Evolutionary conservation across 2,329 filamentous ascomycete species (phyloP), one percentile per base, ranked within the genome.

Genomic region (Calonectria pteridis): DNA sequence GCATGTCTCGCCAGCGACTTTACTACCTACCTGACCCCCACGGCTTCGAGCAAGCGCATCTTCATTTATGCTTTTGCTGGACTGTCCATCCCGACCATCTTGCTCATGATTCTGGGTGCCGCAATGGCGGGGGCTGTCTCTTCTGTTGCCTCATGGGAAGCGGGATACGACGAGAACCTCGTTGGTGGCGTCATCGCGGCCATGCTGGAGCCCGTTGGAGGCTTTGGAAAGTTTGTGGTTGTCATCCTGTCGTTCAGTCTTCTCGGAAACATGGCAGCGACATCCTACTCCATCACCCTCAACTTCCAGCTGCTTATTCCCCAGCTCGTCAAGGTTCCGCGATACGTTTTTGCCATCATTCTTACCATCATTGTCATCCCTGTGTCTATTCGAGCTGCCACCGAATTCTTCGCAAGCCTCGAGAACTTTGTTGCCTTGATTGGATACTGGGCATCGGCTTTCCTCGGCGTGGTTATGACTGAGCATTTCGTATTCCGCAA

Each of bases 1-100:
- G 86, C 86, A 3, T 86, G 85, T 6, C 82, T 86, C 35, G 83
- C 84, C 7, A 84, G 82, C 65, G 86, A 87, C 72, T 86, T 86
- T 67, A 82, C 83, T 3, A 84, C 84, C 1, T 87, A 87, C 70
- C 83, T 86, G 69, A 84, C 86, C 59, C 89, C 89, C 4, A 84
- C 84, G 23, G 86, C 85, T 1, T 50, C 71, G 4, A 69, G 65
- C 66, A 69, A 64, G 58, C 71, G 75, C 20, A 75, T 91, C 71
- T 89, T 89, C 50, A 64, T 83, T 3, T 90, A 90, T 77, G 86
- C 85, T 9, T 91, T 88, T 77, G 71, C 83, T 5, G 89, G 90
- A 14, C 84, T 90, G 58, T 26, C 59, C 5, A 23, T 73, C 5
- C 69, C 69, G 5, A 72, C 69, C 7, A 67, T 72, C 13, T 26